Base-by-base conservation (phyloP, 805 yeast species). In the Zygoascus ofunaensis region DNA sequence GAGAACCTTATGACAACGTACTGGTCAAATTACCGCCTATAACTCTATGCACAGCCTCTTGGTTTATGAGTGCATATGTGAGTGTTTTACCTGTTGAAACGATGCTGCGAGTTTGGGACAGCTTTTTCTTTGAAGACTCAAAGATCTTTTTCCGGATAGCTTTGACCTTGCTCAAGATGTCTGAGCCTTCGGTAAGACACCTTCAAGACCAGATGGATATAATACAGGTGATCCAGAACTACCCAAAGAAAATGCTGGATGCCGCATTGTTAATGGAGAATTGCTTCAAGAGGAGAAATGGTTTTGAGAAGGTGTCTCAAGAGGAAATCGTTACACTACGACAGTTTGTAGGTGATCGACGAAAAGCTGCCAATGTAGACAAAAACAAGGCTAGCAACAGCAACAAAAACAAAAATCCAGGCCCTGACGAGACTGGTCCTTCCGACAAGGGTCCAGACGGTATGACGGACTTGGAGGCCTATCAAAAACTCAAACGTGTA, bases 41-140 rank as follows among this genome's bases (percentile, higher is more conserved):
- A 3, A 84, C 96, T 1, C 70, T 92, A 38, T 92, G 94, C 53
- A 92, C 97, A 0, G 90, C 96, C 0, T 80, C 95, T 44, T 92
- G 98, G 98, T 92, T 92, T 59, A 90, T 92, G 97, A 84, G 96
- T 55, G 76, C 86, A n/a, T 92, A 84, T 63, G 87, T 92, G 30
- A 95, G 95, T 0, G 78, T 82, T 0, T 63, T 92, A 21, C 98
- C 98, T 0, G 77, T 87, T 19, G 97, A 92, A 57, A 76, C 94
- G 0, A 82, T 87, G 5, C 66, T 92, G 37, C 68, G 97, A 45
- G 80, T 92, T 0, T 90, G 98, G 97, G 98, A 92, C 63, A 85
- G 94, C 49, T 65, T 90, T 41, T 89, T 94, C 70, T 87, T 83
- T 58, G 97, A 90, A 60, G 96, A 87, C 23, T 81, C 95, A 1